Conservation (phyloP, 768 basidiomycete species). For the Boletellus ananas region DNA sequence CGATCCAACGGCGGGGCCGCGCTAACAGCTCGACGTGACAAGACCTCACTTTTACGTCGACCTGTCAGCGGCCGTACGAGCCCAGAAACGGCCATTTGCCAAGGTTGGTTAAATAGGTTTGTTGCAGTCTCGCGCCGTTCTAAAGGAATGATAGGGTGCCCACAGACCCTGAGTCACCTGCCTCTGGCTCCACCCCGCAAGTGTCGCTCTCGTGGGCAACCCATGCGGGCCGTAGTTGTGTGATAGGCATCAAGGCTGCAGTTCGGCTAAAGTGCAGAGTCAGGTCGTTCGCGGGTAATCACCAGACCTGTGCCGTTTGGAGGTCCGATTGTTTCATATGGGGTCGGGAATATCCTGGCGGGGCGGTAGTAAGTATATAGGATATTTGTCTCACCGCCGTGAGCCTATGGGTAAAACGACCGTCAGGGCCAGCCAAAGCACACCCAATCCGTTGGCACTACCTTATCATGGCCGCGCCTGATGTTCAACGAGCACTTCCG, state of each 20-base stretch:
- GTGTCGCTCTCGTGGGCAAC: no score
- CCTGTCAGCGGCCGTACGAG: no score
- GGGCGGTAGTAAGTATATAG: neutral
- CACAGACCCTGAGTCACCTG: no score
- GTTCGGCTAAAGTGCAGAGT: neutral
- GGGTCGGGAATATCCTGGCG: neutral
- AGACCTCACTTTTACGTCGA: no score
- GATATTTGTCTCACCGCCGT: neutral
- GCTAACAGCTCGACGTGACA: no score
- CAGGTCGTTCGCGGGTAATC: neutral
- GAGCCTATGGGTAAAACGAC: neutral
- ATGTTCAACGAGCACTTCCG: slow-evolving; percentile 14
- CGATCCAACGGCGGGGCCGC: no score
- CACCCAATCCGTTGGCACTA: neutral
- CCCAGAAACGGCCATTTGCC: no score
- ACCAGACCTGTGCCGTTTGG: neutral
- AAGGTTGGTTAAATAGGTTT: no score
- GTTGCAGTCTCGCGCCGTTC: no score
- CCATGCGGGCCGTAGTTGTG: no score
- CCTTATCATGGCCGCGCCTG: slow-evolving; percentile 20
- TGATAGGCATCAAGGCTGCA: neutral
- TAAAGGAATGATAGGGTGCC: no score
- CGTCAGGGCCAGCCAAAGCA: neutral
- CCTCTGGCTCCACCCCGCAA: no score
- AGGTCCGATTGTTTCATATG: neutral